These are phyloP conservation scores for Kodamaea fungicola DNA, from an alignment of 1,139 yeast genomes.

Conservation along the genomic window DNA sequence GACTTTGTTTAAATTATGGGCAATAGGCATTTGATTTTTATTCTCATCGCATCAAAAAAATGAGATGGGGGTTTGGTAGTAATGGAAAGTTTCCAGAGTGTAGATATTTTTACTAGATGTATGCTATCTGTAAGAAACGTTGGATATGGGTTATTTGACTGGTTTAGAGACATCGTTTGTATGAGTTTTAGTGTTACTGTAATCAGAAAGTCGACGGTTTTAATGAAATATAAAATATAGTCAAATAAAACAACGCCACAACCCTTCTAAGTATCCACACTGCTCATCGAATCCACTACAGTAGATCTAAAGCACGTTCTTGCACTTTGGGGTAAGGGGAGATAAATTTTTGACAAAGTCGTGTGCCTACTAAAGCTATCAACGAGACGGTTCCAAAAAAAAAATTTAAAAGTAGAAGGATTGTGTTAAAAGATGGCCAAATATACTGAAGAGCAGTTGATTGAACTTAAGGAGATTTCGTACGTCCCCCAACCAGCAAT, in stretches of 20 bases:
- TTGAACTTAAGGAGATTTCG: slow-evolving; percentile 54
- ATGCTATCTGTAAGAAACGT: too few relatives aligned
- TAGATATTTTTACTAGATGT: too few relatives aligned
- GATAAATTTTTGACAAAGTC: slow-evolving; percentile 6
- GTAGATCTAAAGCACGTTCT: background rate
- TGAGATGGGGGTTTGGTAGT: background rate
- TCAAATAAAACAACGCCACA: too few relatives aligned
- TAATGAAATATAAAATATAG: too few relatives aligned
- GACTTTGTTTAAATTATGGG: slow-evolving; percentile 71
- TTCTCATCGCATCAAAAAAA: slow-evolving; percentile 3
- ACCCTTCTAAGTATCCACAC: too few relatives aligned
- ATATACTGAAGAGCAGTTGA: slow-evolving; percentile 70
- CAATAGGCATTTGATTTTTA: slow-evolving; percentile 59
- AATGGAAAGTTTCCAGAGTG: background rate
- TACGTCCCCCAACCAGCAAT: slow-evolving; percentile 60
- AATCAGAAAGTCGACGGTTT: too few relatives aligned
- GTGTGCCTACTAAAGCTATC: slow-evolving; percentile 9
- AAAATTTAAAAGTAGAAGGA: slow-evolving; percentile 5
- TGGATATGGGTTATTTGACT: too few relatives aligned
- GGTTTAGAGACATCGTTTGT: too few relatives aligned
- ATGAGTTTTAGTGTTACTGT: too few relatives aligned
- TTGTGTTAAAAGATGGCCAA: slow-evolving; percentile 39
- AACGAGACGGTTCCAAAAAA: slow-evolving; percentile 2
- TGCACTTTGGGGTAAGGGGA: background rate
- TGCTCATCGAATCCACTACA: too few relatives aligned